phyloP scores from a whole-genome alignment of 768 basidiomycete species.

The Daedalea quercina region DNA sequence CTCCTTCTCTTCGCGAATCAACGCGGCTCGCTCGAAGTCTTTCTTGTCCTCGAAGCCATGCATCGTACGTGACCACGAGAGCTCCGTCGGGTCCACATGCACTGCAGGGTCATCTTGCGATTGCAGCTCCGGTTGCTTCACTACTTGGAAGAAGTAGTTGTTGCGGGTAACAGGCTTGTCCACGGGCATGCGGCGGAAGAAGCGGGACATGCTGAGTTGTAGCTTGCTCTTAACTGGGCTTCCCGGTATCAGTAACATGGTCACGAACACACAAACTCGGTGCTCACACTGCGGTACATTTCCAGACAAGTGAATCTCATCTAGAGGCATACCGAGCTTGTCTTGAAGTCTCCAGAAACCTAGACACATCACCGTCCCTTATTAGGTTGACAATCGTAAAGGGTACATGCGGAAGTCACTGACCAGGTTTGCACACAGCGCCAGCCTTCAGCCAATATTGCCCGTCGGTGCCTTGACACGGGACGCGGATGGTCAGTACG shows the following conservation, averaged over 20 bases:
- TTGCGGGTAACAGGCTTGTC: slow-evolving; percentile 68
- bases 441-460: slow-evolving; percentile 72
- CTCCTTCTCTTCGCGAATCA: slow-evolving; percentile 6
- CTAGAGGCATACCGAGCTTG: slow-evolving; percentile 66
- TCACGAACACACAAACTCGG: neutral
- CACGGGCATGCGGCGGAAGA: slow-evolving; percentile 58
- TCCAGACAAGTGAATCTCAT: slow-evolving; percentile 66
- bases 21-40: slow-evolving; percentile 11
- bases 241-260: neutral
- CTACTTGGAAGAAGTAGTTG: slow-evolving; percentile 51
- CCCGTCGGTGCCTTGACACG: slow-evolving; percentile 49
- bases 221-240: slow-evolving; percentile 42
- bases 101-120: slow-evolving; percentile 3
- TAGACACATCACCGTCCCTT: slow-evolving; percentile 17
- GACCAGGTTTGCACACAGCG: slow-evolving; percentile 58
- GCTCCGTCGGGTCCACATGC: slow-evolving; percentile 49
- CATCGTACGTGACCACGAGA: slow-evolving; percentile 54
- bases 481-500: neutral
- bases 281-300: slow-evolving; percentile 66
- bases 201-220: slow-evolving; percentile 58
- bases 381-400: neutral
- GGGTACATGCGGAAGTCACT: slow-evolving; percentile 3
- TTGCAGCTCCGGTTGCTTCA: slow-evolving; percentile 22
- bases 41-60: slow-evolving; percentile 45
- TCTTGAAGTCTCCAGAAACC: slow-evolving; percentile 75